These are phyloP conservation scores for Epichloe festucae DNA, from an alignment of 2,329 filamentous ascomycete genomes.

Conservation along the genomic window DNA sequence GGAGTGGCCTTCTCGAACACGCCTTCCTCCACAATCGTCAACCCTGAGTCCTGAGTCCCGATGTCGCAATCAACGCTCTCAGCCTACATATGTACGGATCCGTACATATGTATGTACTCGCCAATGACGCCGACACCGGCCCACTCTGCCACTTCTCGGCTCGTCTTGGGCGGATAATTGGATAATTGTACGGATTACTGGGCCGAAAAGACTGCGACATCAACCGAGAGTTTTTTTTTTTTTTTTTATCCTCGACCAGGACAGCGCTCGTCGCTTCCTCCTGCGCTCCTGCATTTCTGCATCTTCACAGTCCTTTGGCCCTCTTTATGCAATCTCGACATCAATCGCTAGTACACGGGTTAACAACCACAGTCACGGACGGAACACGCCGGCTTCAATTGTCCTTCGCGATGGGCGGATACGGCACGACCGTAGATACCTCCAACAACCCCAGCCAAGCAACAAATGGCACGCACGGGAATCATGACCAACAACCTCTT, in stretches of 20 bases:
- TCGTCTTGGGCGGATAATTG: no score
- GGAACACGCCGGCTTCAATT: not conserved
- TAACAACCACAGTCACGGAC: not conserved
- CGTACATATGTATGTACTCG: no score
- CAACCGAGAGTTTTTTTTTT: no score
- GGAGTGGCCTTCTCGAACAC: not conserved
- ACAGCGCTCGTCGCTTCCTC: no score
- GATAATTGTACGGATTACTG: no score
- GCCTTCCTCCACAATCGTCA: not conserved
- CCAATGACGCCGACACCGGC: no score
- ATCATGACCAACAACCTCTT: constrained; percentile 18
- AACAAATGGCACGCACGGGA: not conserved
- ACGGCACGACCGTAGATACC: constrained; percentile 6
- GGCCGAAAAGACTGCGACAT: no score
- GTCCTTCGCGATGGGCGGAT: constrained; percentile 5
- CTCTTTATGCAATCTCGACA: not conserved
- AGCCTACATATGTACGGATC: no score
- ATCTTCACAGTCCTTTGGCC: not conserved
- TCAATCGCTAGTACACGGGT: not conserved
- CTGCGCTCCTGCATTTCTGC: not conserved
- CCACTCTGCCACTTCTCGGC: no score
- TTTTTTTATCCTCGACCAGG: no score
- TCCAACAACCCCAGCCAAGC: not conserved
- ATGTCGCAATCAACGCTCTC: not conserved
- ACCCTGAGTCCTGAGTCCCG: not conserved